phyloP scores from a whole-genome alignment of 2,329 filamentous ascomycete species.

The Shiraia bambusicola region DNA sequence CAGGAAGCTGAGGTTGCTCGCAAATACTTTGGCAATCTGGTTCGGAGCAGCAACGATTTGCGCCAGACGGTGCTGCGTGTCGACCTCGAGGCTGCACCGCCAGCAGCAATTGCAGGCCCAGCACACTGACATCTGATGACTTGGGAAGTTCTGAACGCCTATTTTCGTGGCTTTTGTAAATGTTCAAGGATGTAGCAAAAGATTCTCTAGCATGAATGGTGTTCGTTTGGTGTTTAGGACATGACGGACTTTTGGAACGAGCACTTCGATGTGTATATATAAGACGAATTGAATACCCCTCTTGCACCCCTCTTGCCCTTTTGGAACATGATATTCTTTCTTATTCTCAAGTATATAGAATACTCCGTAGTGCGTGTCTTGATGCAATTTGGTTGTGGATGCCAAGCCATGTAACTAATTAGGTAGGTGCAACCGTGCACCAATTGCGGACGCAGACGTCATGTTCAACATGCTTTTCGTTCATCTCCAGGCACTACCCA shows the following conservation, averaged over 20 bases:
- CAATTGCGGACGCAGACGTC: constrained; percentile 2
- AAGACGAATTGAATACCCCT: constrained; percentile 38
- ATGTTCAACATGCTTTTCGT: constrained; percentile 1
- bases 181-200: constrained; percentile 12
- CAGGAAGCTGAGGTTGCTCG: constrained; percentile 81
- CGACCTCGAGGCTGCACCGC: constrained; percentile 55
- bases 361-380: no score
- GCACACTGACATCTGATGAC: constrained; percentile 18
- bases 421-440: background rate
- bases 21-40: constrained; percentile 88
- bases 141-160: background rate
- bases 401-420: constrained; percentile 15
- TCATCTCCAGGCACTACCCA: background rate
- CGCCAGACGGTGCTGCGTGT: constrained; percentile 52
- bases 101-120: constrained; percentile 39
- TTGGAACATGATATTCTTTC: constrained; percentile 3
- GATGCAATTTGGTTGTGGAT: background rate
- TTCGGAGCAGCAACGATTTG: constrained; percentile 61
- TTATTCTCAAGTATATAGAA: background rate
- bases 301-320: constrained; percentile 36
- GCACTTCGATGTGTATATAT: constrained; percentile 26
- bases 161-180: background rate
- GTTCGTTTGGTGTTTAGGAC: constrained; percentile 19
- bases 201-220: constrained; percentile 12
- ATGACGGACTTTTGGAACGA: constrained; percentile 17